Evolutionary conservation across 2,329 filamentous ascomycete species (phyloP).

Genomic region (Teratosphaeria viscida): DNA sequence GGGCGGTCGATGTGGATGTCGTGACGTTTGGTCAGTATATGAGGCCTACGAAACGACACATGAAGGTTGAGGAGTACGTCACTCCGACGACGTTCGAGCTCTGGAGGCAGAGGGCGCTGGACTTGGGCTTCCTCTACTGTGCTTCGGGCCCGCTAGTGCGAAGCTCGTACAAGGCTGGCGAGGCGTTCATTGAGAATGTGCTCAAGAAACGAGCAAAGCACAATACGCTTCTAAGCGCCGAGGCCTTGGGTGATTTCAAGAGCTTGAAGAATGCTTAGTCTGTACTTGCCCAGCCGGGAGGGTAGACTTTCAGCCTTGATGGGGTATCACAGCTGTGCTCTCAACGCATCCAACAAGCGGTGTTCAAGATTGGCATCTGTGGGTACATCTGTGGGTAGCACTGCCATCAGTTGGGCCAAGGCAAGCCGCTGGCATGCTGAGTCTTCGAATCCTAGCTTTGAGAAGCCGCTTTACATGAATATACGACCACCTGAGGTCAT

Average conservation of each 20-base stretch:
- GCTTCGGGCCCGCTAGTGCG: slow-evolving; percentile 86
- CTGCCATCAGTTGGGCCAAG: background rate
- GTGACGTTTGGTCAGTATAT: slow-evolving; percentile 99
- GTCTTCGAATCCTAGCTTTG: background rate
- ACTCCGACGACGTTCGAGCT: slow-evolving; percentile 83
- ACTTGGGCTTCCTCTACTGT: slow-evolving; percentile 95
- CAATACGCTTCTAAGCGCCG: slow-evolving; percentile 21
- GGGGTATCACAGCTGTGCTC: background rate
- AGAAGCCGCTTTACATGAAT: background rate
- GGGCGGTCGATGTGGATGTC: slow-evolving; percentile 75
- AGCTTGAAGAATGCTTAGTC: slow-evolving; percentile 3
- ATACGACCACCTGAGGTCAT: background rate
- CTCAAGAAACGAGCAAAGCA: slow-evolving; percentile 62
- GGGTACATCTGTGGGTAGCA: background rate
- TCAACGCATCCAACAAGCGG: background rate
- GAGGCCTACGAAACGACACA: slow-evolving; percentile 94
- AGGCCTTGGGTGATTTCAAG: slow-evolving; percentile 17
- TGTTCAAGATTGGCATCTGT: background rate
- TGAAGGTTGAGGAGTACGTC: slow-evolving; percentile 92
- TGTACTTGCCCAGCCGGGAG: background rate
- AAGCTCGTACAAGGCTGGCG: slow-evolving; percentile 94
- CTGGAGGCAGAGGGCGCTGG: slow-evolving; percentile 81
- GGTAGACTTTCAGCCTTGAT: background rate
- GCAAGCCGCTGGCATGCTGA: background rate
- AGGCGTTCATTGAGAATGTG: slow-evolving; percentile 98